phyloP scores from a whole-genome alignment of 2,329 filamentous ascomycete species.

The Karstenula rhodostoma region DNA sequence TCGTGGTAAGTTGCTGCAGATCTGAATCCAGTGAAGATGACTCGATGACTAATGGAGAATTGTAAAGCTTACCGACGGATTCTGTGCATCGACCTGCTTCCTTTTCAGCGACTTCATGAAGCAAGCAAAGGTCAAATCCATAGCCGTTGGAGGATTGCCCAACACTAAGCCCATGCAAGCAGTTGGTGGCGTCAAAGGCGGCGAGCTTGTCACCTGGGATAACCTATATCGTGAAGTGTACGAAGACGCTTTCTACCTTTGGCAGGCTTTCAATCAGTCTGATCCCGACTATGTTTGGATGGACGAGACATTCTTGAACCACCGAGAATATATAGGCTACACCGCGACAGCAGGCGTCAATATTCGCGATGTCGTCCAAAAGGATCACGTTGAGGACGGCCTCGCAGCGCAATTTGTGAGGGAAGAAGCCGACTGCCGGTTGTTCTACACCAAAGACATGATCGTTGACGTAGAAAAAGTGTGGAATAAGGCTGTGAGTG shows the following conservation, averaged over 20 bases:
- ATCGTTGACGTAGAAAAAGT: conserved; percentile 56
- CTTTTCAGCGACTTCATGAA: conserved; percentile 52
- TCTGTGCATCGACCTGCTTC: conserved; percentile 50
- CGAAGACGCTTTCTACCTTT: conserved; percentile 10
- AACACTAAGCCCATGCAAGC: conserved; percentile 44
- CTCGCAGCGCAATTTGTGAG: conserved; percentile 60
- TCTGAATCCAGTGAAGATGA: neutral
- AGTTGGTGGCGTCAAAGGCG: conserved; percentile 21
- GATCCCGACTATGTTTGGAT: conserved; percentile 4
- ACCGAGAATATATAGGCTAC: conserved; percentile 9
- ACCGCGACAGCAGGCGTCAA: conserved; percentile 15
- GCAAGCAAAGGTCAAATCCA: conserved; percentile 45
- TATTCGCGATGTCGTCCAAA: conserved; percentile 11
- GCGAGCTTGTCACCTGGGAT: conserved; percentile 50
- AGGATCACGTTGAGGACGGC: conserved; percentile 13
- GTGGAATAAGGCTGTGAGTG: conserved; percentile 53
- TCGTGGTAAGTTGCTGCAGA: conserved; percentile 30
- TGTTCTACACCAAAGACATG: conserved; percentile 55
- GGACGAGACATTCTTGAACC: conserved; percentile 14
- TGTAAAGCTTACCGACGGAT: conserved; percentile 37
- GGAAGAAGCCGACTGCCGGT: conserved; percentile 65
- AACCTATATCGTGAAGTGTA: conserved; percentile 12
- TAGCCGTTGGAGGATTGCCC: conserved; percentile 32
- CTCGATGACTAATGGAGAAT: neutral
- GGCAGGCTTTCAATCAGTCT: neutral